These are phyloP conservation scores for Diaporthe ilicicola DNA, from an alignment of 2,329 filamentous ascomycete genomes.

Conservation along the genomic window DNA sequence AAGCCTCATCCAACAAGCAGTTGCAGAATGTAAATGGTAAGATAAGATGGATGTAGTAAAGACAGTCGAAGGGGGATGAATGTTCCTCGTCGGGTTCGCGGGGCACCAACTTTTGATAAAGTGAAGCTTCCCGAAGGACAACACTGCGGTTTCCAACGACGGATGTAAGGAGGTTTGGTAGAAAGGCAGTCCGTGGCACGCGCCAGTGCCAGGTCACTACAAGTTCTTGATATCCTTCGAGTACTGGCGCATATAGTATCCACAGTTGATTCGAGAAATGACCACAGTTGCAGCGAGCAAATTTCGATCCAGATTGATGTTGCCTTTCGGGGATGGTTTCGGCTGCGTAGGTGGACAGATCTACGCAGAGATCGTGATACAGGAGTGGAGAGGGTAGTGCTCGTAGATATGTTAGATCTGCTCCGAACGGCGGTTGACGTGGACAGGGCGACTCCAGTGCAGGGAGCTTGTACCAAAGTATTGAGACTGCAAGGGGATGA, in stretches of 20 bases:
- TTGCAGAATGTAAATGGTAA: neutral
- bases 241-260: conserved; percentile 6
- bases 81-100: neutral
- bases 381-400: conserved; percentile 22
- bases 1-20: conserved; percentile 6
- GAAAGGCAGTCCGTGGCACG: conserved; percentile 6
- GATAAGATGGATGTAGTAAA: neutral
- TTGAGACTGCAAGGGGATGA: conserved; percentile 11
- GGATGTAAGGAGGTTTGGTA: neutral
- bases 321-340: conserved; percentile 17
- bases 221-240: neutral
- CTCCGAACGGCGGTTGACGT: conserved; percentile 18
- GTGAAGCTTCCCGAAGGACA: neutral
- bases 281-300: conserved; percentile 14
- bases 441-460: conserved; percentile 9
- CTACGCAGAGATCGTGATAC: conserved; percentile 22
- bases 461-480: conserved; percentile 20
- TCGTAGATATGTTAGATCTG: conserved; percentile 24
- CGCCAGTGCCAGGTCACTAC: neutral
- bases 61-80: neutral
- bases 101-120: neutral
- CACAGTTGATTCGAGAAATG: conserved; percentile 19
- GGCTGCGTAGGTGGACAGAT: conserved; percentile 20
- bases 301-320: conserved; percentile 11
- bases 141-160: neutral